Evolutionary conservation across 2,329 filamentous ascomycete genomes (phyloP).

Genomic region (Hymenoscyphus fraxineus): DNA sequence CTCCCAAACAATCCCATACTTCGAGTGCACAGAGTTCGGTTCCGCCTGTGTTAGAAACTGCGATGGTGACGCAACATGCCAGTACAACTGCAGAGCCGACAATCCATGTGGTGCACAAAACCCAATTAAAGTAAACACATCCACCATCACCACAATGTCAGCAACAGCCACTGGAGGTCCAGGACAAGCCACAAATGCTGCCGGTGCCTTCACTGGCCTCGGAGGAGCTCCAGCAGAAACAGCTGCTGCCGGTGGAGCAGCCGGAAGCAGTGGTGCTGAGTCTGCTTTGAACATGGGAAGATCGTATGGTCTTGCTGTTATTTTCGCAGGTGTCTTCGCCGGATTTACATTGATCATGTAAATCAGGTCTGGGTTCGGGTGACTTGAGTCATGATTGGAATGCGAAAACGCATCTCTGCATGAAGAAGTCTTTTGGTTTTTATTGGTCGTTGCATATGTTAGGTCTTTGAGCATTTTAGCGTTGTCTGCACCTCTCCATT

Average conservation of each 20-base stretch:
- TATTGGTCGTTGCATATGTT: slow-evolving; percentile 17
- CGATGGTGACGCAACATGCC: slow-evolving; percentile 53
- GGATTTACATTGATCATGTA: slow-evolving; percentile 54
- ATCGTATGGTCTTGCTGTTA: slow-evolving; percentile 51
- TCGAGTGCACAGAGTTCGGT: slow-evolving; percentile 68
- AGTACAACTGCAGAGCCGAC: slow-evolving; percentile 57
- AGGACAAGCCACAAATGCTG: slow-evolving; percentile 36
- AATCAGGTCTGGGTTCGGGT: slow-evolving; percentile 13
- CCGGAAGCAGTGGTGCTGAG: slow-evolving; percentile 34
- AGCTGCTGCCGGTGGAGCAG: slow-evolving; percentile 20
- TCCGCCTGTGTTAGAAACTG: slow-evolving; percentile 63
- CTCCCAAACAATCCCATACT: slow-evolving; percentile 74
- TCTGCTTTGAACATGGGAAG: slow-evolving; percentile 48
- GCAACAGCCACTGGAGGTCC: slow-evolving; percentile 40
- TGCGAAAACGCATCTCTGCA: neutral
- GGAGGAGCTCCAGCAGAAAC: slow-evolving; percentile 37
- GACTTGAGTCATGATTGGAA: slow-evolving; percentile 1
- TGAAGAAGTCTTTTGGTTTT: slow-evolving; percentile 15
- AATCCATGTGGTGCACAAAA: slow-evolving; percentile 69
- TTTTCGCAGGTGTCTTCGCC: slow-evolving; percentile 52
- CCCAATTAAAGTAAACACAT: slow-evolving; percentile 57
- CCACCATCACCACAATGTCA: slow-evolving; percentile 41
- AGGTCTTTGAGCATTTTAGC: slow-evolving; percentile 10
- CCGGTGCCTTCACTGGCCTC: slow-evolving; percentile 42
- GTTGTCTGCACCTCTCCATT: neutral